Percentiles rank a stretch among this genome's conserved stretches.
Conservation (phyloP, 805 yeast genomes). For the Pichia occidentalis region DNA sequence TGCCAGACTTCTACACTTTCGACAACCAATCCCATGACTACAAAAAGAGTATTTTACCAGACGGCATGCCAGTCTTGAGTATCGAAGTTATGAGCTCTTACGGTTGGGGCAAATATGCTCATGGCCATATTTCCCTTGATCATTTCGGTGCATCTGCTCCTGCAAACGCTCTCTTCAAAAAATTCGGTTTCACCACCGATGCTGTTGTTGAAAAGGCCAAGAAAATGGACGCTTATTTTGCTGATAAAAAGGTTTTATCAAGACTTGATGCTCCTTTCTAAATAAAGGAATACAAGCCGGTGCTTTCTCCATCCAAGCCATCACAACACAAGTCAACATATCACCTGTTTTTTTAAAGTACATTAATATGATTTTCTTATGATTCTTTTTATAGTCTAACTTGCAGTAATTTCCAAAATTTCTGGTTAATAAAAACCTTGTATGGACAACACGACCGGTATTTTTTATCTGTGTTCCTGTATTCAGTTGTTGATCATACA, state of each 20-base stretch:
- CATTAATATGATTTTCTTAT: too few relatives aligned
- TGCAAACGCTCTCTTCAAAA: constrained; percentile 73
- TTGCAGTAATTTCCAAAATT: too few relatives aligned
- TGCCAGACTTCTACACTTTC: constrained; percentile 90
- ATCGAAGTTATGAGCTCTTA: constrained; percentile 87
- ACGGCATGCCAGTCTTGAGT: constrained; percentile 86
- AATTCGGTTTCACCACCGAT: constrained; percentile 86
- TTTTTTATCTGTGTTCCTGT: too few relatives aligned
- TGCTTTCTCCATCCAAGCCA: too few relatives aligned
- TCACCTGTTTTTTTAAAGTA: too few relatives aligned
- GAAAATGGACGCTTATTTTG: constrained; percentile 74
- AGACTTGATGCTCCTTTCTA: constrained; percentile 79
- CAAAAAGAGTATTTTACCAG: constrained; percentile 83
- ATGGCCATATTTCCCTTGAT: constrained; percentile 92
- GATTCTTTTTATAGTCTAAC: background rate
- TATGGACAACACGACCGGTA: too few relatives aligned
- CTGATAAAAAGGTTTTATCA: constrained; percentile 64
- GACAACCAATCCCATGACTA: constrained; percentile 78
- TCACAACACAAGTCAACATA: too few relatives aligned
- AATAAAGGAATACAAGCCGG: constrained; percentile 10
- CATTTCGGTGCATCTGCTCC: constrained; percentile 97
- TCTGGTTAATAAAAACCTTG: too few relatives aligned
- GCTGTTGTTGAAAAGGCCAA: constrained; percentile 84
- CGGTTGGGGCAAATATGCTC: constrained; percentile 95
- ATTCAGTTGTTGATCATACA: too few relatives aligned